A percentile compares a stretch with the other conserved stretches of the same genome.
Evolutionary conservation across 192 early-diverging fungal species (phyloP).

Genomic region (Allomyces arbusculus): DNA sequence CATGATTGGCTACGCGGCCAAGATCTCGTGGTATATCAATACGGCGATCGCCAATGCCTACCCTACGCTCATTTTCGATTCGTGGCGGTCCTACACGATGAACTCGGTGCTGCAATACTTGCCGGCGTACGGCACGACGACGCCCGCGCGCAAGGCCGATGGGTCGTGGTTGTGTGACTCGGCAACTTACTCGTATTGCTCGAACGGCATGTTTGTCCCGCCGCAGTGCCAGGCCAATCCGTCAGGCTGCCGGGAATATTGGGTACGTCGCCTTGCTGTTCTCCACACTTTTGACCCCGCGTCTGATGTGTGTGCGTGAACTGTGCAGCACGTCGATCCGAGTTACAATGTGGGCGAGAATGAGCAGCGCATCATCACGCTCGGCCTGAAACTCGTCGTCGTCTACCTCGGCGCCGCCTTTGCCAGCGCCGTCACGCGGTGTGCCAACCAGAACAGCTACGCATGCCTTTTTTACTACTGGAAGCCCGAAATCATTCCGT

Average conservation of each 20-base stretch:
- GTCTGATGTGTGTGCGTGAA: too few relatives aligned
- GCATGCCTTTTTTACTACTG: neutral
- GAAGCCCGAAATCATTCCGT: neutral
- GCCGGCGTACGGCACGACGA: neutral
- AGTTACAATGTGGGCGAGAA: neutral
- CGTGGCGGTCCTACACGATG: neutral
- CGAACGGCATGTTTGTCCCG: neutral
- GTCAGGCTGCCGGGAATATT: neutral
- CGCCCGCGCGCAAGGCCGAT: neutral
- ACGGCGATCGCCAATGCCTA: neutral
- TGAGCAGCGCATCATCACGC: neutral
- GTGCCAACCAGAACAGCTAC: neutral
- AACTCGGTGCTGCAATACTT: neutral
- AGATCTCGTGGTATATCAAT: neutral
- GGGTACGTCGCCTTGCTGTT: neutral
- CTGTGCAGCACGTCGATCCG: neutral
- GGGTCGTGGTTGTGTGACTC: neutral
- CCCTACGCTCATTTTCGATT: neutral
- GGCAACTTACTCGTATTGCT: neutral
- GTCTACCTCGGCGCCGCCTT: neutral
- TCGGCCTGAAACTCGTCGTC: neutral
- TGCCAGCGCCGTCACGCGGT: too few relatives aligned
- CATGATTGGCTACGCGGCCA: neutral
- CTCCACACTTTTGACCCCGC: too few relatives aligned
- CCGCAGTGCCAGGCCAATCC: neutral